A percentile compares a stretch with the other conserved stretches of the same genome.
phyloP scores from a whole-genome alignment of 306 rosid genomes.

The Cucumis cinereus region DNA sequence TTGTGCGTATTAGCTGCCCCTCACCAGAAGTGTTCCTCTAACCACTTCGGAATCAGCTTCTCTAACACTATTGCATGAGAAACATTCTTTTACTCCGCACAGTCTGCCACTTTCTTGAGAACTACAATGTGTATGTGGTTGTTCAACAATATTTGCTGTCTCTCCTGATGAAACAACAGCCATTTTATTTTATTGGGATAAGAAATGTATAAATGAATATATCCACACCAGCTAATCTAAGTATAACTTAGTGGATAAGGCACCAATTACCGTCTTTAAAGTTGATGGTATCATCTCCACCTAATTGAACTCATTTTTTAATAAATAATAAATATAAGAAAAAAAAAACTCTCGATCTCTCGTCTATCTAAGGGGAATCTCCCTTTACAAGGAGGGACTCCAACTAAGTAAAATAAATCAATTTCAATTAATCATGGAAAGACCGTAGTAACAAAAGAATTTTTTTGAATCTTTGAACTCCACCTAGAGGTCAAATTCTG shows the following conservation, averaged over 20 bases:
- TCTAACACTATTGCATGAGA: not conserved
- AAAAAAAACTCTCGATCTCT: too few species aligned
- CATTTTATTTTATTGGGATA: not conserved
- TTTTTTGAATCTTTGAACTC: too few species aligned
- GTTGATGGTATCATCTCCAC: too few species aligned
- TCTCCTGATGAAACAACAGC: conserved; percentile 11
- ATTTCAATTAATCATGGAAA: not conserved
- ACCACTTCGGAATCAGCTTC: conserved; percentile 25
- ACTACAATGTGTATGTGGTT: conserved; percentile 1
- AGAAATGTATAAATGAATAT: not conserved
- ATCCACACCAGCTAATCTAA: too few species aligned
- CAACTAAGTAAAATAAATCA: too few species aligned
- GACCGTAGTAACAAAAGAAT: not conserved
- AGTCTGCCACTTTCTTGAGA: conserved; percentile 1
- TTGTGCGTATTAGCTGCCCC: not conserved
- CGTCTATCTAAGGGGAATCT: too few species aligned
- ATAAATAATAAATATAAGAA: too few species aligned
- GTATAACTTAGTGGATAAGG: too few species aligned
- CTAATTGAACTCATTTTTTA: too few species aligned
- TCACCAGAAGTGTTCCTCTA: conserved; percentile 55
- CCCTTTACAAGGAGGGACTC: too few species aligned
- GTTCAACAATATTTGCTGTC: conserved; percentile 11
- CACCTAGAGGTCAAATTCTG: not conserved
- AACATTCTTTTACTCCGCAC: conserved; percentile 7
- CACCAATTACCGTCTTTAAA: too few species aligned